Evolutionary conservation across 371 early-diverging fungal species (phyloP).

Genomic region (Entomophthora muscae): DNA sequence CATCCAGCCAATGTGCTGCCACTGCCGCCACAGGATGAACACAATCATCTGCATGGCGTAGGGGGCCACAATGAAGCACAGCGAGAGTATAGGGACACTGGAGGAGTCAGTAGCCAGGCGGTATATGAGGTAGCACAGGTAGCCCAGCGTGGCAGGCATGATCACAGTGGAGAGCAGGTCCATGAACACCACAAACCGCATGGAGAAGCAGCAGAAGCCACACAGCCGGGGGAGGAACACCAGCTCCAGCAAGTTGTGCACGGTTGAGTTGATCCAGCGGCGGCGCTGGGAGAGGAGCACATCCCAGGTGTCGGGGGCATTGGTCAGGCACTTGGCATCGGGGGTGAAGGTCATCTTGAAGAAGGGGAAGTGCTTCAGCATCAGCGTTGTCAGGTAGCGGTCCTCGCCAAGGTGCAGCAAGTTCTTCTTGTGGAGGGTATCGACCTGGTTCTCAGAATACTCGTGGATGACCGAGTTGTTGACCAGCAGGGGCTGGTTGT

Average conservation of each 20-base stretch:
- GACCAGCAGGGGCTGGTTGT: conserved; percentile 82
- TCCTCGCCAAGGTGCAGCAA: too few relatives aligned
- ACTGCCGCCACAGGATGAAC: conserved; percentile 67
- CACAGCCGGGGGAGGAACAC: conserved; percentile 75
- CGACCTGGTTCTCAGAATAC: conserved; percentile 89
- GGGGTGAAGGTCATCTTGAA: too few relatives aligned
- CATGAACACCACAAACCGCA: conserved; percentile 90
- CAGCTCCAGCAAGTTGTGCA: conserved; percentile 91
- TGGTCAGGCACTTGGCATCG: too few relatives aligned
- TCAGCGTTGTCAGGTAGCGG: conserved; percentile 90
- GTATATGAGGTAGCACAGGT: conserved; percentile 55
- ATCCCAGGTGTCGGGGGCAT: conserved; percentile 86
- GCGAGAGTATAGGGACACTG: conserved; percentile 32
- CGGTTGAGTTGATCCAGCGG: conserved; percentile 97
- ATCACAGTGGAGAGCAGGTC: conserved; percentile 88
- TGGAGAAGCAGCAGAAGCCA: conserved; percentile 95
- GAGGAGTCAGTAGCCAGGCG: conserved; percentile 31
- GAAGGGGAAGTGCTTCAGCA: too few relatives aligned
- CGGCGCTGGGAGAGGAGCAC: conserved; percentile 93
- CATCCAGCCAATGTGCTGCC: conserved; percentile 93
- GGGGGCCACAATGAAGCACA: conserved; percentile 21
- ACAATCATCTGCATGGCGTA: conserved; percentile 73
- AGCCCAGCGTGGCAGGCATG: too few relatives aligned
- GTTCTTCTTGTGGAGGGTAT: too few relatives aligned
- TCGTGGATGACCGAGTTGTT: conserved; percentile 79